Percentiles rank a stretch among this genome's conserved stretches.
phyloP scores from a whole-genome alignment of 148 eudicot genomes.

The Rheum nobile region DNA sequence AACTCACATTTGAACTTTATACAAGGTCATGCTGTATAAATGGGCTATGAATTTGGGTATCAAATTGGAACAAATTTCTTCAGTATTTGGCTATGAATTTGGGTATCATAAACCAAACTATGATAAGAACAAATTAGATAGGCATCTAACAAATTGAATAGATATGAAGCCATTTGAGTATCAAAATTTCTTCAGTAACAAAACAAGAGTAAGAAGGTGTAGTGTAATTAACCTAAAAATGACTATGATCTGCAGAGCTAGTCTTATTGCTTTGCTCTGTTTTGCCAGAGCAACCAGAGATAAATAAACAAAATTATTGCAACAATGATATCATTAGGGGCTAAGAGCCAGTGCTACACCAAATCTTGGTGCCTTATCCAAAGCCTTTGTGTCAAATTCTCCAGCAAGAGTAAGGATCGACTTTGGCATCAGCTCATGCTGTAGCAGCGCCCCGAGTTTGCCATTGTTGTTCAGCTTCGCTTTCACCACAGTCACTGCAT shows the following conservation, averaged over 20 bases:
- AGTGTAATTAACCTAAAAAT: slow-evolving; percentile 16
- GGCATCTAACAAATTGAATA: too few species aligned
- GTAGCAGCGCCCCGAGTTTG: slow-evolving; percentile 47
- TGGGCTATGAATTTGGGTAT: too few species aligned
- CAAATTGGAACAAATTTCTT: too few species aligned
- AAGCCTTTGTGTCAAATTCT: slow-evolving; percentile 59
- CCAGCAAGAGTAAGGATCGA: slow-evolving; percentile 59
- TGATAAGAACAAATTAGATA: too few species aligned
- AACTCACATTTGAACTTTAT: too few species aligned
- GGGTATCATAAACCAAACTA: too few species aligned
- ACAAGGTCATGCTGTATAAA: too few species aligned
- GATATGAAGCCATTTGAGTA: too few species aligned
- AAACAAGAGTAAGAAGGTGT: too few species aligned
- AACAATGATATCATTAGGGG: slow-evolving; percentile 26
- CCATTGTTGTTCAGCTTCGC: slow-evolving; percentile 86
- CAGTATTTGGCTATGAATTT: too few species aligned
- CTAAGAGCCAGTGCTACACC: slow-evolving; percentile 68
- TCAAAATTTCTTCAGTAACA: too few species aligned
- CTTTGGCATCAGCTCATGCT: slow-evolving; percentile 65
- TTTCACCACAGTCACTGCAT: slow-evolving; percentile 45
- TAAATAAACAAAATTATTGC: neutral
- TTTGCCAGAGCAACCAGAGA: slow-evolving; percentile 15
- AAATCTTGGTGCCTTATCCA: slow-evolving; percentile 65
- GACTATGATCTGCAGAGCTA: slow-evolving; percentile 7
- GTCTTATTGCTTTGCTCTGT: slow-evolving; percentile 25